These are phyloP conservation scores for Chaetoceros tenuissimus DNA, from an alignment of 108 stramenopile genomes.

Conservation along the genomic window DNA sequence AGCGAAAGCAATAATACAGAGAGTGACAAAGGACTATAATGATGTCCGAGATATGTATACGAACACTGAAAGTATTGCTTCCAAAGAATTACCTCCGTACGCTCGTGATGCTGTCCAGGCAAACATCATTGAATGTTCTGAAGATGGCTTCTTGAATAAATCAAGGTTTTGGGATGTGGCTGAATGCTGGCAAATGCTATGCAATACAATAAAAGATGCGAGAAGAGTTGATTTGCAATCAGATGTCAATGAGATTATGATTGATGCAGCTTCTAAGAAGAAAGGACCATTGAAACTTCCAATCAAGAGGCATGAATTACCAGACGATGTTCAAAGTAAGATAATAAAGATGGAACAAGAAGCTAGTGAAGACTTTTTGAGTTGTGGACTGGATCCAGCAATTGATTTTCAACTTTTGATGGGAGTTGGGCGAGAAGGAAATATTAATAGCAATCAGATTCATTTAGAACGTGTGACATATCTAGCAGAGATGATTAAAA, in stretches of 20 bases:
- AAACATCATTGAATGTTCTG: slow-evolving; percentile 7
- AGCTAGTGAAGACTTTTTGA: slow-evolving; percentile 34
- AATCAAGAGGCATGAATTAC: slow-evolving; percentile 44
- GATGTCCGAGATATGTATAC: slow-evolving; percentile 41
- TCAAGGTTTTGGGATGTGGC: slow-evolving; percentile 40
- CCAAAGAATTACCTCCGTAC: slow-evolving; percentile 33
- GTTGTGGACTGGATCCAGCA: slow-evolving; percentile 49
- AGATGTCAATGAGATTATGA: slow-evolving; percentile 51
- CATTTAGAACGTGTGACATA: slow-evolving; percentile 24
- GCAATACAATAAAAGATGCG: slow-evolving; percentile 46
- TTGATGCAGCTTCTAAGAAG: slow-evolving; percentile 28
- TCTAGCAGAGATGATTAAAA: slow-evolving; percentile 29
- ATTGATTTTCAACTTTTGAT: slow-evolving; percentile 69
- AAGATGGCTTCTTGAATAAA: slow-evolving; percentile 10
- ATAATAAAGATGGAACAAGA: slow-evolving; percentile 39
- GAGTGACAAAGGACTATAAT: slow-evolving; percentile 30
- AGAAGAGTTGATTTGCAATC: slow-evolving; percentile 25
- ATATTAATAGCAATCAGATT: too few species aligned
- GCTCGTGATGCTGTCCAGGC: slow-evolving; percentile 19
- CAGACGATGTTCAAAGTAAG: slow-evolving; percentile 27
- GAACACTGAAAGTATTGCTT: slow-evolving; percentile 31
- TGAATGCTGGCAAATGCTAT: slow-evolving; percentile 64
- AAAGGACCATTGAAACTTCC: slow-evolving; percentile 60
- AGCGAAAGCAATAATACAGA: slow-evolving; percentile 9
- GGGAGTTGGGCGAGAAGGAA: too few species aligned